A percentile compares a stretch with the other conserved stretches of the same genome.
Evolutionary conservation across 352 stramenopile genomes (phyloP).

Genomic region (Globisporangium spiculum): DNA sequence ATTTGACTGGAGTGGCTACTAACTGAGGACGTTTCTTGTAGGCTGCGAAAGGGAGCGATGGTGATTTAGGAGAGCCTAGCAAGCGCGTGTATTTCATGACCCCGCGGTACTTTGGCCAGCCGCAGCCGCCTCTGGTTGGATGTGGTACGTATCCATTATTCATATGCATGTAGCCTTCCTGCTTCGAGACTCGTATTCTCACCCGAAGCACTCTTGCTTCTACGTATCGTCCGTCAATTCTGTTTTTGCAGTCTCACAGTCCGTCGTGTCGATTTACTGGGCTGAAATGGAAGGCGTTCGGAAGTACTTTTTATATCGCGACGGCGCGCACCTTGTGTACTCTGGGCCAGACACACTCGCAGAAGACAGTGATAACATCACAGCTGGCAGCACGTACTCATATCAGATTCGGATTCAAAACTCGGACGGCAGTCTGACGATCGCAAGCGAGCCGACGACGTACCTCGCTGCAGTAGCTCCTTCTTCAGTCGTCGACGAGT

Average conservation of each 20-base stretch:
- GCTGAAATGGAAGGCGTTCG: conserved; percentile 18
- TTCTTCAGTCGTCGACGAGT: conserved; percentile 10
- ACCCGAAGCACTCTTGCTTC: not conserved
- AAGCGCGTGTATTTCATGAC: conserved; percentile 47
- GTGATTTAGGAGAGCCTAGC: conserved; percentile 25
- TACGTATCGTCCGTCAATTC: not conserved
- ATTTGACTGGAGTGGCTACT: not conserved
- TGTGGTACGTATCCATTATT: conserved; percentile 37
- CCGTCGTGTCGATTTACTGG: conserved; percentile 34
- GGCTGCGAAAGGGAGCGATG: conserved; percentile 30
- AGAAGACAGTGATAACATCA: conserved; percentile 30
- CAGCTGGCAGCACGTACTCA: conserved; percentile 31
- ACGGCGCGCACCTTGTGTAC: conserved; percentile 23
- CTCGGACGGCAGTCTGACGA: conserved; percentile 19
- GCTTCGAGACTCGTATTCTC: not conserved
- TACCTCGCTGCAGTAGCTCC: conserved; percentile 14
- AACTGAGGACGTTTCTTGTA: conserved; percentile 11
- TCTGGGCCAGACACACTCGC: conserved; percentile 26
- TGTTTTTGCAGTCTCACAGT: conserved; percentile 28
- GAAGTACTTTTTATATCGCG: conserved; percentile 41
- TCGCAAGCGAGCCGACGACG: conserved; percentile 29
- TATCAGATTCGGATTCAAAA: conserved; percentile 34
- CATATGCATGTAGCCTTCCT: no score
- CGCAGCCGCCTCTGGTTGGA: conserved; percentile 36
- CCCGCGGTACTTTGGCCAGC: conserved; percentile 28